Percentiles rank a stretch among this genome's conserved stretches.
Conservation (phyloP, 352 stramenopile species). For the Pythium insidiosum region DNA sequence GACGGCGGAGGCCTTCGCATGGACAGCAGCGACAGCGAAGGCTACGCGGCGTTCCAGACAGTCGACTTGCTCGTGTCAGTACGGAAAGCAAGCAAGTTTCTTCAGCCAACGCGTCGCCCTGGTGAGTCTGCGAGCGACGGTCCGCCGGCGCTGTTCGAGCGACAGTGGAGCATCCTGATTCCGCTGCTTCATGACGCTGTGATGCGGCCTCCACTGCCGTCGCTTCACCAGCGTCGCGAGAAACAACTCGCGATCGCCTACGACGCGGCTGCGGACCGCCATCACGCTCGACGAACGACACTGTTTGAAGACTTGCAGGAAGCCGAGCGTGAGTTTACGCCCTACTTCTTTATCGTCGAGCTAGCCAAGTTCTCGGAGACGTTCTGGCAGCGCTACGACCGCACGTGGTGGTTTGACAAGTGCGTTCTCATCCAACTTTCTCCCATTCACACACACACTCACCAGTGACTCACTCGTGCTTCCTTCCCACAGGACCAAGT, state of each 20-base stretch:
- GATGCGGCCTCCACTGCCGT: conserved; percentile 2
- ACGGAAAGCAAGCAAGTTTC: conserved; percentile 4
- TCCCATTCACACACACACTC: not conserved
- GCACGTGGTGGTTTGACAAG: conserved; percentile 80
- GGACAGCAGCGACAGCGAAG: not conserved
- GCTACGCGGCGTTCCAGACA: no score
- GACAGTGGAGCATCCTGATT: conserved; percentile 15
- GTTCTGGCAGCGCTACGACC: conserved; percentile 71
- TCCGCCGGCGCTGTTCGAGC: no score
- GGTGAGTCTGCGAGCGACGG: no score
- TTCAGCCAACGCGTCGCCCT: no score
- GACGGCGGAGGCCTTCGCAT: not conserved
- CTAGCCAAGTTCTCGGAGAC: conserved; percentile 51
- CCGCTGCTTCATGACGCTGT: conserved; percentile 17
- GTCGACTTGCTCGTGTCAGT: conserved; percentile 3
- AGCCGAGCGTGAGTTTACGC: conserved; percentile 23
- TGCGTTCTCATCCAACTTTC: conserved; percentile 10
- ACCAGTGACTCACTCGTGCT: no score
- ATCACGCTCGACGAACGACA: not conserved
- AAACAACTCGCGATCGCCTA: conserved; percentile 20
- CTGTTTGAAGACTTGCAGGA: conserved; percentile 26
- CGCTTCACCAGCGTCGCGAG: conserved; percentile 12
- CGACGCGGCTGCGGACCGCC: not conserved
- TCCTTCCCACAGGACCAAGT: no score
- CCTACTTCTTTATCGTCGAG: conserved; percentile 62